Evolutionary conservation across 2,329 filamentous ascomycete species (phyloP).

Genomic region (Coniochaeta sp.): DNA sequence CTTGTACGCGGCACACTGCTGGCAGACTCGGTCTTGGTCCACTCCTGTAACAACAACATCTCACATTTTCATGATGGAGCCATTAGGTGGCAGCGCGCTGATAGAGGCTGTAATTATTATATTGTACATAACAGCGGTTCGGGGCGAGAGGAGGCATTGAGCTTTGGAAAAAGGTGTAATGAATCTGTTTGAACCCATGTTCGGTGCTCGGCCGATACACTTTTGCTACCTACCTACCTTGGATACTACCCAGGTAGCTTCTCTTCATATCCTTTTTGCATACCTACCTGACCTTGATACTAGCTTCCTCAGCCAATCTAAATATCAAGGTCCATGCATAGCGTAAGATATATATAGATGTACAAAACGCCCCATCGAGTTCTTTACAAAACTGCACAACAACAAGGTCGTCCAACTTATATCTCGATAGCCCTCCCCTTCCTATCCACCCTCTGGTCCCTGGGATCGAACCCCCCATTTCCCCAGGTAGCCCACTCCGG

Average conservation of each 20-base stretch:
- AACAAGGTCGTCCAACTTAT: too few species aligned
- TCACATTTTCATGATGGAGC: neutral
- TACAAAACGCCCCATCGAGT: too few species aligned
- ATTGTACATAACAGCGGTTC: conserved; percentile 1
- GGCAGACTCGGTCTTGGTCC: neutral
- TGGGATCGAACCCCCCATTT: conserved; percentile 87
- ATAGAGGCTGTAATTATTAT: conserved; percentile 2
- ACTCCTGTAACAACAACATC: conserved; percentile 1
- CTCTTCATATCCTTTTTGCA: too few species aligned
- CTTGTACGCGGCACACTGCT: neutral
- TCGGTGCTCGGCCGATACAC: too few species aligned
- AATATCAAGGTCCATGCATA: too few species aligned
- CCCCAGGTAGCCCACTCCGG: conserved; percentile 95
- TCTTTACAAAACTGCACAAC: too few species aligned
- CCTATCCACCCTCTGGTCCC: conserved; percentile 78
- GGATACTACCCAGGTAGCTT: neutral
- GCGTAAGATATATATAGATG: too few species aligned
- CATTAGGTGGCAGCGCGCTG: neutral
- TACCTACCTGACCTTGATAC: too few species aligned
- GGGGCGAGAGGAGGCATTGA: neutral
- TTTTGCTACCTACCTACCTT: too few species aligned
- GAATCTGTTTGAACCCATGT: neutral
- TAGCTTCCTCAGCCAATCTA: too few species aligned
- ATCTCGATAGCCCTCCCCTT: conserved; percentile 65
- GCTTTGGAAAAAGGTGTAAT: neutral